Percentiles rank a stretch among this genome's conserved stretches.
These are phyloP conservation scores for Termitomyces sp. DNA, from an alignment of 768 basidiomycete species.

Conservation along the genomic window DNA sequence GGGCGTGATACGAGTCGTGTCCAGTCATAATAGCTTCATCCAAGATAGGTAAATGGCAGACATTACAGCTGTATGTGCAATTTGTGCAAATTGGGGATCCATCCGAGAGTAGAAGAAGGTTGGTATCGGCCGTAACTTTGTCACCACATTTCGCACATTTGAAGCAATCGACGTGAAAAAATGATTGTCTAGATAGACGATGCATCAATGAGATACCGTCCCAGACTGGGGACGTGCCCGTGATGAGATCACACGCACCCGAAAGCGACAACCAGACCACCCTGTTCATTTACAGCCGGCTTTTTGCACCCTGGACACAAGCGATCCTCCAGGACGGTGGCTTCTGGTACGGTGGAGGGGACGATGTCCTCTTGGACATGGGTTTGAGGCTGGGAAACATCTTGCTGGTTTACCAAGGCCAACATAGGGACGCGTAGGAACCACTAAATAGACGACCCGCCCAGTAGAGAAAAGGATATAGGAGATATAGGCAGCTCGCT, in stretches of 20 bases:
- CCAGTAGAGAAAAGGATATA: constrained; percentile 12
- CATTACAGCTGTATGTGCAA: constrained; percentile 93
- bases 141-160: constrained; percentile 94
- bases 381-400: constrained; percentile 21
- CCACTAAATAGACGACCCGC: constrained; percentile 5
- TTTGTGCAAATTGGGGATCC: constrained; percentile 95
- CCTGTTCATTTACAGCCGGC: constrained; percentile 75
- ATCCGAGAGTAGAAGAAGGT: constrained; percentile 93
- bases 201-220: background rate
- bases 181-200: constrained; percentile 63
- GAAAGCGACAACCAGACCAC: constrained; percentile 90
- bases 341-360: constrained; percentile 16
- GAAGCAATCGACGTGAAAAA: constrained; percentile 95
- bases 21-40: constrained; percentile 99
- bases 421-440: constrained; percentile 11
- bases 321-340: constrained; percentile 42
- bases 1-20: constrained; percentile 97
- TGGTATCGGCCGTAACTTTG: constrained; percentile 93
- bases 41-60: constrained; percentile 90
- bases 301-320: constrained; percentile 79
- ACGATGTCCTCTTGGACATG: constrained; percentile 21
- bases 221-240: background rate
- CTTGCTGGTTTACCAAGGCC: constrained; percentile 21
- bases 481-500: constrained; percentile 18
- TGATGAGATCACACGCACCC: constrained; percentile 57